These are phyloP conservation scores for Xerocomus cyaneibrunnescens DNA, from an alignment of 1,284 basidiomycete species.

Conservation along the genomic window DNA sequence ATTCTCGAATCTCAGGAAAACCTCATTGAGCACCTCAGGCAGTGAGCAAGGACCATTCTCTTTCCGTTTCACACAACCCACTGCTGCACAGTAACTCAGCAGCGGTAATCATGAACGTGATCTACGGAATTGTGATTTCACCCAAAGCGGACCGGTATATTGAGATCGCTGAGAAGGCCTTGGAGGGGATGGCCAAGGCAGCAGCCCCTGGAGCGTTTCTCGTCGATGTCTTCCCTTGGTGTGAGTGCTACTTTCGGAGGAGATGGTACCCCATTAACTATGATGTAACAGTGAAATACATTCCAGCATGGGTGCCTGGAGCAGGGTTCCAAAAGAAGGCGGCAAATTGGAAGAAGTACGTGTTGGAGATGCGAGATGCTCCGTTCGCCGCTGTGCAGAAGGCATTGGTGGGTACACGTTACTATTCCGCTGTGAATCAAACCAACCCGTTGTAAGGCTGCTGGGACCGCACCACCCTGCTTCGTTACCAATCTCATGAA, in stretches of 20 bases:
- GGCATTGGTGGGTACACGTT: conserved; percentile 22
- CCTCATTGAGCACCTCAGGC: conserved; percentile 44
- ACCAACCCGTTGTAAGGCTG: conserved; percentile 20
- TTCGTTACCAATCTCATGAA: conserved; percentile 31
- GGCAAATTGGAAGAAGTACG: conserved; percentile 29
- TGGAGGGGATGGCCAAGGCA: conserved; percentile 39
- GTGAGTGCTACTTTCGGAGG: conserved; percentile 16
- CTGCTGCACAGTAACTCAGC: conserved; percentile 38
- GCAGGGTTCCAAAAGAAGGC: conserved; percentile 35
- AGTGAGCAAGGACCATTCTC: conserved; percentile 34
- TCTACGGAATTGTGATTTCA: conserved; percentile 38
- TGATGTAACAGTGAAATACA: conserved; percentile 28
- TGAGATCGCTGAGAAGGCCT: conserved; percentile 37
- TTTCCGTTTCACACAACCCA: conserved; percentile 2
- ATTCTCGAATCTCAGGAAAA: conserved; percentile 40
- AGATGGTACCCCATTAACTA: conserved; percentile 1
- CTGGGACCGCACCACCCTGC: conserved; percentile 33
- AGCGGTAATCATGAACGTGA: conserved; percentile 40
- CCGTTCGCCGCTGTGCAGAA: conserved; percentile 31
- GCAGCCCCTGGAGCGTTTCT: conserved; percentile 40
- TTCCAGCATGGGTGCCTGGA: conserved; percentile 35
- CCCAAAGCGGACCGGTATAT: conserved; percentile 38
- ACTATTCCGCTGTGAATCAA: background rate
- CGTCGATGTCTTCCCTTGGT: conserved; percentile 37
- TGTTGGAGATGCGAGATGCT: conserved; percentile 33